Evolutionary conservation across 1,139 yeast species (phyloP).

Genomic region (Tardiomyces digboiensis): DNA sequence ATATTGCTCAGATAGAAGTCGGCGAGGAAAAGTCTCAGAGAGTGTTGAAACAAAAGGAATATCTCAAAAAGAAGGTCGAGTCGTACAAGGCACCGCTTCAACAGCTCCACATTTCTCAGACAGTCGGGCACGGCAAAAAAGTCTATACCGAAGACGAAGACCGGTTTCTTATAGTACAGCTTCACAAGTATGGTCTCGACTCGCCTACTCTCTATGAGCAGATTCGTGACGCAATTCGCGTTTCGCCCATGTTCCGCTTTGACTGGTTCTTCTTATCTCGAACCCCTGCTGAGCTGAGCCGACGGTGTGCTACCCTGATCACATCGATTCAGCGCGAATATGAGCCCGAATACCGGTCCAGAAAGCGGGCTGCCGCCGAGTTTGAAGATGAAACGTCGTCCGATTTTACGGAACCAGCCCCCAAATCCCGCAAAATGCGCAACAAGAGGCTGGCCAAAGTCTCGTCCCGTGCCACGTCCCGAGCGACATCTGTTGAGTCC

Average conservation of each 20-base stretch:
- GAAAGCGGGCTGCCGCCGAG: background rate
- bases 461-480: background rate
- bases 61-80: conserved; percentile 56
- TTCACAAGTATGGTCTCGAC: conserved; percentile 74
- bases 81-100: conserved; percentile 61
- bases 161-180: conserved; percentile 62
- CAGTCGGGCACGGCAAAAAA: conserved; percentile 61
- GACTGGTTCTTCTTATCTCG: conserved; percentile 90
- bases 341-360: conserved; percentile 29
- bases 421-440: background rate
- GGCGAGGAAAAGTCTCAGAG: conserved; percentile 78
- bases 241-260: conserved; percentile 68
- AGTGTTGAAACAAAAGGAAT: conserved; percentile 52
- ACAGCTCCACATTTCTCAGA: conserved; percentile 71
- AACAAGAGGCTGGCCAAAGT: background rate
- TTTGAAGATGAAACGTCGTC: background rate
- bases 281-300: conserved; percentile 75
- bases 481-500: background rate
- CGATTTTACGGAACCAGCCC: background rate
- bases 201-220: conserved; percentile 67
- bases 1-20: conserved; percentile 69
- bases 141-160: conserved; percentile 84
- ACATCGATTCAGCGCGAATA: conserved; percentile 67
- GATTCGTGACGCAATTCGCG: conserved; percentile 66
- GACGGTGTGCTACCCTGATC: conserved; percentile 75